Evolutionary conservation across 129 eudicot species (phyloP), one percentile per base, ranked within the genome.

Genomic region (Flaveria robusta): DNA sequence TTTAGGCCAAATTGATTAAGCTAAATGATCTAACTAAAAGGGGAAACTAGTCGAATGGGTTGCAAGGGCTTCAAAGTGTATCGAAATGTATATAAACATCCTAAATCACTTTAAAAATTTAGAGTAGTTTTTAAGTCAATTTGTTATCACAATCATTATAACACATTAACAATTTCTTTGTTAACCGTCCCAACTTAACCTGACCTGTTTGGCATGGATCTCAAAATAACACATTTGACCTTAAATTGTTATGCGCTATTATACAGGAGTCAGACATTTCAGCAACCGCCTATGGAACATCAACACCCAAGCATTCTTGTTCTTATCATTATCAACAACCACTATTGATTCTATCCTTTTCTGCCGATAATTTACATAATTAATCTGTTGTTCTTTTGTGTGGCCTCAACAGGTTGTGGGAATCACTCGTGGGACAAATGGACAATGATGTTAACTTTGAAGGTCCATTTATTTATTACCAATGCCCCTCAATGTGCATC

Each of bases 311-410:
- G 22, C 63, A 65, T 77, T 68, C 18, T 77, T 69, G 76, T 69
- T 77, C 81, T 77, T 79, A 79, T 79, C 78, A 41, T 58, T 69
- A 27, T 70, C 82, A 69, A 70, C 82, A 70, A 45, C 70, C 81
- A 7, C 1, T 15, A 34, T 70, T 70, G 41, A 45, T 9, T 69
- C 22, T 16, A 78, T 78, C 82, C 60, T 49, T 50, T 31, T 50
- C 20, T 56, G 72, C 43, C 26, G 19, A 31, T 34, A 34, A 78
- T 49, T 47, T 50, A 52, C 66, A 71, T 41, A 71, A 71, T 34
- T 23, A 31, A 67, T 71, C 68, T 47, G 31, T 63, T 39, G 72
- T 58, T 78, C 55, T 60, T 71, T 73, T 63, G 71, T 66, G 69
- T 34, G 47, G 63, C 43, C 43, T 63, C 79, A 19, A 77, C 68